These are phyloP conservation scores for Auricularia sp. DNA, from an alignment of 768 basidiomycete species.

Conservation along the genomic window DNA sequence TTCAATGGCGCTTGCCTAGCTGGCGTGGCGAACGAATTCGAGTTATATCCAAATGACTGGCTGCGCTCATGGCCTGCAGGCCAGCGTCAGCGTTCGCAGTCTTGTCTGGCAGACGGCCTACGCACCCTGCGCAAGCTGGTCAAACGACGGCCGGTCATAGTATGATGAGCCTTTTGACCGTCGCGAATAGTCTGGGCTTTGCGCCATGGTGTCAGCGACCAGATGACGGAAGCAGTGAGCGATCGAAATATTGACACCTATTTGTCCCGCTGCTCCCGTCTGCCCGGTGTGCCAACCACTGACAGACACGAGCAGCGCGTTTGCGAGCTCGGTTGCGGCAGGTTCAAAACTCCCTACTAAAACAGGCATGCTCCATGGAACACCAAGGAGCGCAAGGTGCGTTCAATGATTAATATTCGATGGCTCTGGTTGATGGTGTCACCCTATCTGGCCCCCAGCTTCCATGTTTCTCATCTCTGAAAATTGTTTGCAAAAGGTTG, in stretches of 20 bases:
- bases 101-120: not conserved
- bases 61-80: not conserved
- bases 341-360: too few relatives aligned
- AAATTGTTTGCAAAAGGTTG: too few relatives aligned
- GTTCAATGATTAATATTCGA: too few relatives aligned
- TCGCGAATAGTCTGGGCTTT: not conserved
- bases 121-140: not conserved
- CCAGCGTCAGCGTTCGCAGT: not conserved
- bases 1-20: slow-evolving; percentile 71
- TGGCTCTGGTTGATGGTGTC: too few relatives aligned
- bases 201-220: not conserved
- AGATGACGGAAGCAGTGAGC: not conserved
- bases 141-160: not conserved
- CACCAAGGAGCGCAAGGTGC: too few relatives aligned
- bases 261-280: not conserved
- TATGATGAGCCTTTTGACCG: not conserved
- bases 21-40: slow-evolving; percentile 52
- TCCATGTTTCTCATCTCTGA: too few relatives aligned
- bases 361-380: too few relatives aligned
- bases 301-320: too few relatives aligned
- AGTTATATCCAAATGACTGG: slow-evolving; percentile 63
- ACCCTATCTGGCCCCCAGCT: too few relatives aligned
- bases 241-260: not conserved
- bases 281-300: too few relatives aligned
- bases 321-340: too few relatives aligned